These are phyloP conservation scores for Pichia eremophila DNA, from an alignment of 805 yeast genomes.

Conservation along the genomic window DNA sequence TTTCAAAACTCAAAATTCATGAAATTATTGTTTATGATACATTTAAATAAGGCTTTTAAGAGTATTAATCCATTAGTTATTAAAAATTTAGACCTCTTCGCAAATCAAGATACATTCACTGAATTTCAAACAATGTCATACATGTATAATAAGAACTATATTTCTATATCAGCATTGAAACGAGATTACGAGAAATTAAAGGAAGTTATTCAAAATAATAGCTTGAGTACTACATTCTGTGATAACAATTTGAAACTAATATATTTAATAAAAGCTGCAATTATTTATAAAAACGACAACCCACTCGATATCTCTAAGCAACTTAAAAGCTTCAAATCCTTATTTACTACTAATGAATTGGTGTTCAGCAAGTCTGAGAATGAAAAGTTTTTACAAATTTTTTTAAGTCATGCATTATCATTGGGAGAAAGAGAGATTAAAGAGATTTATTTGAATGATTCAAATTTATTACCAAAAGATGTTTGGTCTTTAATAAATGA, in stretches of 20 bases:
- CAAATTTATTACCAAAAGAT: no score
- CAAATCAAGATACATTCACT: neutral
- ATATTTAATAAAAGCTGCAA: neutral
- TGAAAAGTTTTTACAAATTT: neutral
- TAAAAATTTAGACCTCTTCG: constrained; percentile 8
- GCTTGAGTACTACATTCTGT: neutral
- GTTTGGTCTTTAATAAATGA: neutral
- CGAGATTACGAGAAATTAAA: constrained; percentile 1
- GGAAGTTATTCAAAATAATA: neutral
- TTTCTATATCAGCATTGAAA: neutral
- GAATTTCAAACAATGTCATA: constrained; percentile 5
- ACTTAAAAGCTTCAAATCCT: neutral
- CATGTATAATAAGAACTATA: constrained; percentile 2
- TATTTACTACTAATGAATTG: neutral
- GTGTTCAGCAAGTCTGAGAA: neutral
- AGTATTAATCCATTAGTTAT: constrained; percentile 7
- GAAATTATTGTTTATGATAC: constrained; percentile 6
- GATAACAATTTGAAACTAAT: neutral
- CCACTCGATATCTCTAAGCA: neutral
- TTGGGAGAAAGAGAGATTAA: no score
- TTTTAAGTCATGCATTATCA: neutral
- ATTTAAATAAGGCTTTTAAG: constrained; percentile 3
- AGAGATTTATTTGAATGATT: no score
- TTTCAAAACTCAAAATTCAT: constrained; percentile 7
- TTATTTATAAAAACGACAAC: neutral